These are phyloP conservation scores for Crithidia sp. DNA, from an alignment of 208 protist genomes.

Conservation along the genomic window DNA sequence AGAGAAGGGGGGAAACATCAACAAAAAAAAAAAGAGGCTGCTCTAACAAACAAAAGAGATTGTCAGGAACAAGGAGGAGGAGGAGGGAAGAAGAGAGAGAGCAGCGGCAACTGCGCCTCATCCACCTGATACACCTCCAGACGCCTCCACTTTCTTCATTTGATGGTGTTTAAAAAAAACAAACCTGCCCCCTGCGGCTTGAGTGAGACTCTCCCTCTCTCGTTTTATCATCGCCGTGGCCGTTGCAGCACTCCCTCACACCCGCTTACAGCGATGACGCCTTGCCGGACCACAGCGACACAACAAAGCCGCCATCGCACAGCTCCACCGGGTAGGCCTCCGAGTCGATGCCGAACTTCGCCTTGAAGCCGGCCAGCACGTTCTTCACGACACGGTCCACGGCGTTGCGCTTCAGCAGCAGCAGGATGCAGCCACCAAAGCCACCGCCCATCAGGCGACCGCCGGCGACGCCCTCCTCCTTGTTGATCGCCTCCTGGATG, in stretches of 20 bases:
- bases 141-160: not conserved
- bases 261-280: slow-evolving; percentile 32
- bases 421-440: slow-evolving; percentile 84
- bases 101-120: not conserved
- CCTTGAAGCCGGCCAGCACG: slow-evolving; percentile 48
- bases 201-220: not conserved
- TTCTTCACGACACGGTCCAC: slow-evolving; percentile 53
- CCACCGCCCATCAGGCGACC: slow-evolving; percentile 83
- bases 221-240: not conserved
- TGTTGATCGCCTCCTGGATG: slow-evolving; percentile 64
- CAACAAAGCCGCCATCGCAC: slow-evolving; percentile 56
- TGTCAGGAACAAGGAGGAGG: not conserved
- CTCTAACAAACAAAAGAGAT: not conserved
- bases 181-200: too few relatives aligned
- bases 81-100: not conserved
- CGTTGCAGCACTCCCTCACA: not conserved
- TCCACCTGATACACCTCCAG: not conserved
- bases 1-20: not conserved
- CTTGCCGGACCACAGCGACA: slow-evolving; percentile 39
- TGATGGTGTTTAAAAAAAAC: not conserved
- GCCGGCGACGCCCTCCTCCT: slow-evolving; percentile 63
- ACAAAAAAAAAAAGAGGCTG: not conserved
- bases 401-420: slow-evolving; percentile 50
- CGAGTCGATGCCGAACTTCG: slow-evolving; percentile 56
- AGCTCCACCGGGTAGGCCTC: slow-evolving; percentile 61